phyloP scores from a whole-genome alignment of 2,329 filamentous ascomycete species.

The Alternaria sp. region DNA sequence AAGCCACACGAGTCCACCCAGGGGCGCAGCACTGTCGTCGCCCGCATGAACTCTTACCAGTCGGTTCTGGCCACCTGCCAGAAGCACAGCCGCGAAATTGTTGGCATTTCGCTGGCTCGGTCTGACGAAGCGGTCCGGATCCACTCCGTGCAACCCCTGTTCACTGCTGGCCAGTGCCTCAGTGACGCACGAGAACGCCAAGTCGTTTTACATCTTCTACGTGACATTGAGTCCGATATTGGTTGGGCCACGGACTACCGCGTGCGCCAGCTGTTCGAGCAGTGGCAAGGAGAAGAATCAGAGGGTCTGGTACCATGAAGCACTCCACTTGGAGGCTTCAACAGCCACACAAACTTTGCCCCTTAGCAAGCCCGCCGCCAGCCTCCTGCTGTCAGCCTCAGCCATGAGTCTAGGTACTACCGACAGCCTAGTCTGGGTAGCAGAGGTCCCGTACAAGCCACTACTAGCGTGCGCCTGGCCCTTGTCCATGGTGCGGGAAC shows the following conservation, averaged over 20 bases:
- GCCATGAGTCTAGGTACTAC: conserved; percentile 2
- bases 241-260: conserved; percentile 71
- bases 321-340: conserved; percentile 4
- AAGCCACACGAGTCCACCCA: conserved; percentile 65
- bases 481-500: conserved; percentile 10
- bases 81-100: conserved; percentile 68
- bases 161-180: conserved; percentile 69
- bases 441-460: conserved; percentile 5
- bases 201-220: conserved; percentile 63
- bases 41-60: conserved; percentile 64
- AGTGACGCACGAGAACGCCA: conserved; percentile 62
- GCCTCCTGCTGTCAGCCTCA: conserved; percentile 3
- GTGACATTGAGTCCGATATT: conserved; percentile 68
- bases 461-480: conserved; percentile 12
- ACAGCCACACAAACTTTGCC: conserved; percentile 2
- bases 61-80: conserved; percentile 64
- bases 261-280: conserved; percentile 61
- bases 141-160: conserved; percentile 66
- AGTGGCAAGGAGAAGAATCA: conserved; percentile 54
- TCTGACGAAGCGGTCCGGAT: conserved; percentile 66
- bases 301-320: conserved; percentile 33
- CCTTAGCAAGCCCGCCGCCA: conserved; percentile 10
- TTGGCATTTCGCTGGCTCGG: conserved; percentile 66
- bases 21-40: conserved; percentile 61
- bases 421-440: conserved; percentile 2